Conservation (phyloP, 2,329 filamentous ascomycete genomes). For the Talaromyces marneffei region DNA sequence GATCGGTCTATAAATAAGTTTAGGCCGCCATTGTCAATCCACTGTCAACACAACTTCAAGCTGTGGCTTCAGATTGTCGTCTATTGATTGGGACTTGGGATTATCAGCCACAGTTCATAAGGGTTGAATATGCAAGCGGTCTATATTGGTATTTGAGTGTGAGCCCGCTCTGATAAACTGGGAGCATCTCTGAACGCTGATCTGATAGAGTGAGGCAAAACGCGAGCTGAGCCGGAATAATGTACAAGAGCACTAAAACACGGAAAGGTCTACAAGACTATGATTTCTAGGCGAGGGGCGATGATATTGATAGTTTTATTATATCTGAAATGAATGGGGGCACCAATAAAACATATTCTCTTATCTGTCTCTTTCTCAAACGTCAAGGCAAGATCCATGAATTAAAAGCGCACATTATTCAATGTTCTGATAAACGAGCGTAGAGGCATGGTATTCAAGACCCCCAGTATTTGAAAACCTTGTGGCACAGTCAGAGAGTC, state of each 20-base stretch:
- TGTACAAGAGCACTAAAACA: neutral
- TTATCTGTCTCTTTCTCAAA: neutral
- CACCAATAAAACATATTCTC: neutral
- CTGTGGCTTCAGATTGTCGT: neutral
- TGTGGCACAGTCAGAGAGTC: too few relatives aligned
- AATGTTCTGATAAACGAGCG: too few relatives aligned
- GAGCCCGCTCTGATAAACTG: neutral
- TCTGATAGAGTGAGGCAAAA: neutral
- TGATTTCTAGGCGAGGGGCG: neutral
- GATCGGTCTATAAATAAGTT: constrained; percentile 5
- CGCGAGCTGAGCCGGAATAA: neutral
- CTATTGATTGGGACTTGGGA: neutral
- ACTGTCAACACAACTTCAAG: neutral
- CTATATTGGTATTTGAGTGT: too few relatives aligned
- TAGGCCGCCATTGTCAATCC: neutral
- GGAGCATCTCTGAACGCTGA: neutral
- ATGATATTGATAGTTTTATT: neutral
- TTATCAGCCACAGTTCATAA: neutral
- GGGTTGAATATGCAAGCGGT: neutral
- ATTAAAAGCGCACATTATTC: neutral
- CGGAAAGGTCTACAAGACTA: neutral
- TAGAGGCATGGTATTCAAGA: too few relatives aligned
- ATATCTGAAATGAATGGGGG: neutral
- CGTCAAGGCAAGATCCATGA: neutral
- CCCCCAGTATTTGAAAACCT: too few relatives aligned